These are phyloP conservation scores for Phytopythium vexans DNA, from an alignment of 352 stramenopile genomes.

Conservation along the genomic window DNA sequence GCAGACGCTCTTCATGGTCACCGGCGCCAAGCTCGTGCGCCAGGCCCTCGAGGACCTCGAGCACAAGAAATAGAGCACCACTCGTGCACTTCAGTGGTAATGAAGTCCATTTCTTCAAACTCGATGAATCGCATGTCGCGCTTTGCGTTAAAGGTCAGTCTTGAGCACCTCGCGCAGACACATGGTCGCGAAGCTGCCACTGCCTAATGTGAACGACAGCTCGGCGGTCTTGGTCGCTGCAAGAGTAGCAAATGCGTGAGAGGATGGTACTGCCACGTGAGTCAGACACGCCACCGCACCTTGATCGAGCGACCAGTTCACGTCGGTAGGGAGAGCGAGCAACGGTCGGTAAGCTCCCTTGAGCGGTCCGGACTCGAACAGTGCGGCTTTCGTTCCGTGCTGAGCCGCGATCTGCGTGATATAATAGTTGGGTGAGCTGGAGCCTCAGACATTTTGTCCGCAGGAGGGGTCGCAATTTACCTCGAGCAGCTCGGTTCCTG, in stretches of 20 bases:
- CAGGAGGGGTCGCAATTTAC: neutral
- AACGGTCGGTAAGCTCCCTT: constrained; percentile 63
- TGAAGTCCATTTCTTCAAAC: constrained; percentile 9
- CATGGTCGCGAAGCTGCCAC: constrained; percentile 78
- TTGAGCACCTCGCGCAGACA: constrained; percentile 67
- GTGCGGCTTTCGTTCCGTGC: constrained; percentile 35
- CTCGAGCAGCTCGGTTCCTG: constrained; percentile 1
- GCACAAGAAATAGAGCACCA: constrained; percentile 25
- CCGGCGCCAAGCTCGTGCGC: constrained; percentile 87
- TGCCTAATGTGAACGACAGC: constrained; percentile 54
- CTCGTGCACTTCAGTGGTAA: constrained; percentile 4
- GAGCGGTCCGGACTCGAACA: constrained; percentile 35
- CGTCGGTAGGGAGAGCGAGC: constrained; percentile 31
- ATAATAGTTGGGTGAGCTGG: too few relatives aligned
- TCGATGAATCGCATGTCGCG: neutral
- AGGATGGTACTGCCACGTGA: neutral
- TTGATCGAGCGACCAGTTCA: constrained; percentile 41
- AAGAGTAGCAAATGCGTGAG: neutral
- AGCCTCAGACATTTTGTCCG: too few relatives aligned
- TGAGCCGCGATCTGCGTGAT: constrained; percentile 36
- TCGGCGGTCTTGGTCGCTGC: constrained; percentile 11
- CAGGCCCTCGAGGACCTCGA: constrained; percentile 72
- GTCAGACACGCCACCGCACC: constrained; percentile 3
- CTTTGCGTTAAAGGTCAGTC: constrained; percentile 35
- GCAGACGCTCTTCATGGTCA: constrained; percentile 93